phyloP scores from a whole-genome alignment of 2,329 filamentous ascomycete genomes.

The Clonostachys rhizophaga region DNA sequence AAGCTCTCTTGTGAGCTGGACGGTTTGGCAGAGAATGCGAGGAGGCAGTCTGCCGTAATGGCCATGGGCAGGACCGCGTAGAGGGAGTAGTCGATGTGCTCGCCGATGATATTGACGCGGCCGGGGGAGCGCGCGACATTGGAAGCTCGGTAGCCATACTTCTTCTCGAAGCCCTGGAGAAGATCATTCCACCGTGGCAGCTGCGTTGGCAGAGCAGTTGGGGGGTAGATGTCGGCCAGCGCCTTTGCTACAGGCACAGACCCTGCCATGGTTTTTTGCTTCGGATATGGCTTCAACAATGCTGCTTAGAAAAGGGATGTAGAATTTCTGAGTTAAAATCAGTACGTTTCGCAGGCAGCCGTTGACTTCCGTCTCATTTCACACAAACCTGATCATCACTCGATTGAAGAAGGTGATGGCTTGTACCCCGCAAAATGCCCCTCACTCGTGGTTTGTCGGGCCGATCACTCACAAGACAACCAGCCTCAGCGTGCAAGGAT shows the following conservation, averaged over 20 bases:
- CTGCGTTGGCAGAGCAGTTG: constrained; percentile 64
- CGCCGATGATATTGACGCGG: constrained; percentile 96
- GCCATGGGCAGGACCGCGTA: constrained; percentile 97
- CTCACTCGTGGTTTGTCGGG: too few species aligned
- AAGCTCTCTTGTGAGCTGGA: constrained; percentile 44
- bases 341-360: too few species aligned
- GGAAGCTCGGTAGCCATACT: constrained; percentile 65
- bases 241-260: constrained; percentile 70
- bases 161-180: constrained; percentile 63
- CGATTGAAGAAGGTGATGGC: too few species aligned
- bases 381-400: too few species aligned
- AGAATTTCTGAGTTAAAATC: too few species aligned
- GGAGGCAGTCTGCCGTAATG: constrained; percentile 83
- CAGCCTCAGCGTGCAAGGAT: too few species aligned
- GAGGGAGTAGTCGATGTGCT: constrained; percentile 98
- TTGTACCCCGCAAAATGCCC: too few species aligned
- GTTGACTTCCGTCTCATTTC: too few species aligned
- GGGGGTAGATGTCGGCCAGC: constrained; percentile 78
- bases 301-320: too few species aligned
- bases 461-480: too few species aligned
- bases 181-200: constrained; percentile 72
- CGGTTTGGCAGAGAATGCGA: constrained; percentile 66
- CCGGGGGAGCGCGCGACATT: constrained; percentile 90
- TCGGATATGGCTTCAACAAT: too few species aligned
- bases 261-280: constrained; percentile 36